Evolutionary conservation across 352 stramenopile genomes (phyloP).

Genomic region (Phytophthora pluvialis): DNA sequence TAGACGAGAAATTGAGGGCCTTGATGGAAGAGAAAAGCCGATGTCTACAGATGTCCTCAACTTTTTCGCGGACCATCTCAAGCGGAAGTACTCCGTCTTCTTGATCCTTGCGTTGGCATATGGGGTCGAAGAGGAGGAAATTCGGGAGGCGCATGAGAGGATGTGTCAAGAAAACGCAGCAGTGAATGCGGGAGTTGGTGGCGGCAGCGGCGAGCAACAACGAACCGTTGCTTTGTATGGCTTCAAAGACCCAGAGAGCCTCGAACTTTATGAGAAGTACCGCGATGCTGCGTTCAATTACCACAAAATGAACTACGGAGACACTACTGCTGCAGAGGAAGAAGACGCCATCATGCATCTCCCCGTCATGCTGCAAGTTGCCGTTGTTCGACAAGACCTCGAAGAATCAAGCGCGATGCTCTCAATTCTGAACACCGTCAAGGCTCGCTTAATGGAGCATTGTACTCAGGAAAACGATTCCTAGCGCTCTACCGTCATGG

Average conservation of each 20-base stretch:
- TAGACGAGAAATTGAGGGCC: conserved; percentile 69
- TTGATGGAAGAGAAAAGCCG: conserved; percentile 48
- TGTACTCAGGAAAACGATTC: conserved; percentile 61
- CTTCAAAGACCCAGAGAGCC: conserved; percentile 77
- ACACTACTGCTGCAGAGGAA: conserved; percentile 75
- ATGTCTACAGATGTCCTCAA: conserved; percentile 73
- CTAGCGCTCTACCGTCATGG: conserved; percentile 19
- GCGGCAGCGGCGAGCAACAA: conserved; percentile 64
- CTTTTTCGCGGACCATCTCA: conserved; percentile 87
- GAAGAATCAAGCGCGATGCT: conserved; percentile 81
- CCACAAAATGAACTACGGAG: conserved; percentile 88
- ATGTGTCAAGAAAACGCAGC: conserved; percentile 87
- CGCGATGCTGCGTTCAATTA: conserved; percentile 83
- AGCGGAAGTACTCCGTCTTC: conserved; percentile 90
- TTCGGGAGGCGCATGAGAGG: conserved; percentile 77
- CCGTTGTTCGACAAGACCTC: conserved; percentile 67
- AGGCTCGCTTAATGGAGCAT: conserved; percentile 63
- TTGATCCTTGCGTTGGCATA: conserved; percentile 83
- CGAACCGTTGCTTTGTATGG: conserved; percentile 62
- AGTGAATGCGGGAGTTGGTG: conserved; percentile 74
- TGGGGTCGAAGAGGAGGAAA: conserved; percentile 78
- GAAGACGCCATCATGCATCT: conserved; percentile 91
- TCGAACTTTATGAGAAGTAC: conserved; percentile 89
- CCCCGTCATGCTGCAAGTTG: conserved; percentile 88
- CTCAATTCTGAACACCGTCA: conserved; percentile 80